These are phyloP conservation scores for Colletotrichum shisoi DNA, from an alignment of 2,329 filamentous ascomycete genomes.

Conservation along the genomic window DNA sequence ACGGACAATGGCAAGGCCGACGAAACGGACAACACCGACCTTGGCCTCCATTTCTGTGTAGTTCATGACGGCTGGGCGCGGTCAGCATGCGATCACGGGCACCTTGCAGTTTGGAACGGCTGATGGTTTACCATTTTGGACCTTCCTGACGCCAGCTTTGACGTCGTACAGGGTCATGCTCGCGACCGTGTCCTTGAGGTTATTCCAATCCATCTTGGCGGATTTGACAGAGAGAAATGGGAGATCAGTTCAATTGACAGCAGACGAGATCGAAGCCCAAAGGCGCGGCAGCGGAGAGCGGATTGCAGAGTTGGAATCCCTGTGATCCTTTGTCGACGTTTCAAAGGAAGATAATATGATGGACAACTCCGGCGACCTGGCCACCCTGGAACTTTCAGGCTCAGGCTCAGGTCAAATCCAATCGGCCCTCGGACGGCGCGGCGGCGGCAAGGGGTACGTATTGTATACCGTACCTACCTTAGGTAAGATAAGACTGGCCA, in stretches of 20 bases:
- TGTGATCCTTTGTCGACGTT: conserved; percentile 38
- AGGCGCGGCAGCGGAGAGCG: conserved; percentile 13
- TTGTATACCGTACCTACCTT: neutral
- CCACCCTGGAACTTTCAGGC: conserved; percentile 39
- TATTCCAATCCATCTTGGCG: conserved; percentile 81
- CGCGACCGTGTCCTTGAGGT: conserved; percentile 83
- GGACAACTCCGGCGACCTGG: conserved; percentile 30
- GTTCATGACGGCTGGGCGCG: conserved; percentile 86
- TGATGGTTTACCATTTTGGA: conserved; percentile 82
- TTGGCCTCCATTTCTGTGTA: conserved; percentile 91
- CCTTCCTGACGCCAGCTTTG: conserved; percentile 93
- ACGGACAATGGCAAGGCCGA: conserved; percentile 22
- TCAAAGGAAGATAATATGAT: conserved; percentile 28
- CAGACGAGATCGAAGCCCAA: conserved; percentile 10
- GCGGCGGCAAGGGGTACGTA: conserved; percentile 34
- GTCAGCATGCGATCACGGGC: conserved; percentile 44
- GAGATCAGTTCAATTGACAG: conserved; percentile 20
- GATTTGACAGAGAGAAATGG: conserved; percentile 6
- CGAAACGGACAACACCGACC: conserved; percentile 50
- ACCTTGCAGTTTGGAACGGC: conserved; percentile 26
- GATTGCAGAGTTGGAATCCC: conserved; percentile 7
- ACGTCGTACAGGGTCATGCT: conserved; percentile 94
- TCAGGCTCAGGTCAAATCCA: conserved; percentile 27
- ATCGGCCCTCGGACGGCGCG: conserved; percentile 32
- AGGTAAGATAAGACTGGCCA: conserved; percentile 14